Evolutionary conservation across 2,329 filamentous ascomycete species (phyloP), one percentile per base, ranked within the genome.

Genomic region (Aschersonia sp.): DNA sequence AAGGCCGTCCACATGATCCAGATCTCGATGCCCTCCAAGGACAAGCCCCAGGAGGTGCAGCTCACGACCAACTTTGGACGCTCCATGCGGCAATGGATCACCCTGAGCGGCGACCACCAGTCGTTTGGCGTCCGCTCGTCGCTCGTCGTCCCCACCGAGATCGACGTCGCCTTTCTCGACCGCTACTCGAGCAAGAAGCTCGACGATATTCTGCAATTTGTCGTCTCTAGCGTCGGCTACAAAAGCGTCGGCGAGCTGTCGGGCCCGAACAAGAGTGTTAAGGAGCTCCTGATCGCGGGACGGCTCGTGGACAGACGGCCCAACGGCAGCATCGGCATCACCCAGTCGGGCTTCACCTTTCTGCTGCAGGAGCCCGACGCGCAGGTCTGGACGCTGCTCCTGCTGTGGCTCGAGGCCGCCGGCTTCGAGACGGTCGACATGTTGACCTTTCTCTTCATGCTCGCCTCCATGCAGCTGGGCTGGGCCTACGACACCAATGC

Each of bases 161-260:
- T 92, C 45, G 79, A 83, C 50, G 65, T 88, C 9, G 59, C 75
- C 1, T 87, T 85, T 55, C 75, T 98, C 49, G 92, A 98, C 59
- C 75, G 80, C 31, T 94, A 90, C 65, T 88, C 92, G 5, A 79
- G 86, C 47, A 78, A 77, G 56, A 89, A 94, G 60, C 98, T 92
- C 89, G 94, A 98, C 64, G 85, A 87, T 30, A 95, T 98, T 31
- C 66, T 98, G 44, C 92, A 96, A 63, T 98, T 88, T 60, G 89
- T 98, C 62, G 92, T 98, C 22, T 85, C 83, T 49, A 83, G 79
- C 51, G 82, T 85, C 7, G 80, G 77, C 1, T 76, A 52, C 62
- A 70, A 57, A 59, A 67, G 52, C 59, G 66, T 68, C 12, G 65
- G 70, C 42, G 72, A 70, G 33, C 66, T 67, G 22, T 65, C 69